Base-by-base conservation (phyloP, 1,139 yeast genomes). In the Protomyces gravidus region DNA sequence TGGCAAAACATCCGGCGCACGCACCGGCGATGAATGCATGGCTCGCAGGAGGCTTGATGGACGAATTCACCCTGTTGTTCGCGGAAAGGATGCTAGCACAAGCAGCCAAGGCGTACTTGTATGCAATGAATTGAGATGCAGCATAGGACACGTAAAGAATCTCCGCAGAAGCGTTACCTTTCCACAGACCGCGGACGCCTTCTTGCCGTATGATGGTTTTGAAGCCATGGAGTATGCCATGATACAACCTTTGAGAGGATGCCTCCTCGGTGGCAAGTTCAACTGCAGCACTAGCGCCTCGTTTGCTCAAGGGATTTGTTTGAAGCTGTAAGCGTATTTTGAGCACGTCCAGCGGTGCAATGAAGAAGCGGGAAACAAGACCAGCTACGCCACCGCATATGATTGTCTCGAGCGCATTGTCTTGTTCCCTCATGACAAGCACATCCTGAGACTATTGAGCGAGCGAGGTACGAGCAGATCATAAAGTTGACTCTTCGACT, bases 161-260 rank as follows among this genome's bases (percentile, higher is more conserved):
- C 65, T 89, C 90, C 0, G 97, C 98, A 0, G 98, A 96, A 0
- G 88, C 80, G 70, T 92, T 92, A 0, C 98, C 98, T 71, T 89
- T 90, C 97, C 97, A 92, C 23, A 92, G 76, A 0, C 9, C 66
- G 9, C 49, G 26, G 15, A 61, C 27, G 45, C 63, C 63, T 45
- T 59, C 62, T 17, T 61, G 56, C 21, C 42, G 5, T 19, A 60
- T 15, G 36, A 61, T 48, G 23, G 51, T 47, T 25, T 45, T 26
- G 52, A 51, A 28, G 27, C 52, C 50, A 27, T 48, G 51, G 5
- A 42, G 11, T 30, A 61, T 59, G n/a, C 50, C 58, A 7, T 15
- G 17, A 40, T 46, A 59, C n/a, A 27, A 33, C 11, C 47, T 23
- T 27, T 23, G 26, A 2, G 36, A 13, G 13, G 15, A 9, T 11